Conservation (phyloP, 2,329 filamentous ascomycete genomes). For the Alternaria consortialis region DNA sequence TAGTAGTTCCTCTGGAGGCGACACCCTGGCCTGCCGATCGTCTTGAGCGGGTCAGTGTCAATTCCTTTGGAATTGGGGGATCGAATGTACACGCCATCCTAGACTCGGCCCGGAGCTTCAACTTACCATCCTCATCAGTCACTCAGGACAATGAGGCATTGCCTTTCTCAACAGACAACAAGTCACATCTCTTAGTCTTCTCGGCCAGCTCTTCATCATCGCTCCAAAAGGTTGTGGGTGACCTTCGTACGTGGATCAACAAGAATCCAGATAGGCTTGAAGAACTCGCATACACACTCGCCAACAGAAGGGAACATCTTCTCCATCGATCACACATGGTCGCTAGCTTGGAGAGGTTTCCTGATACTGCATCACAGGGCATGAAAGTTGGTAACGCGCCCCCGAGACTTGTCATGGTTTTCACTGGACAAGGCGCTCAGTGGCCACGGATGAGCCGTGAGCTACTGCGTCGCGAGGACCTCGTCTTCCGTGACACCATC, state of each 20-base stretch:
- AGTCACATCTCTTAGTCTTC: constrained; percentile 21
- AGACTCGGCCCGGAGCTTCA: constrained; percentile 13
- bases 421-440: constrained; percentile 39
- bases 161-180: neutral
- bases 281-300: constrained; percentile 29
- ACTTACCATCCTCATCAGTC: neutral
- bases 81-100: constrained; percentile 26
- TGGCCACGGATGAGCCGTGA: constrained; percentile 30
- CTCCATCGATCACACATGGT: constrained; percentile 21
- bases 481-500: constrained; percentile 8
- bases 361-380: neutral
- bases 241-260: constrained; percentile 2
- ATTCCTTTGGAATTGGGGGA: constrained; percentile 24
- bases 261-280: neutral
- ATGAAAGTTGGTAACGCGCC: neutral
- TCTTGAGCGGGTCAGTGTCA: constrained; percentile 20
- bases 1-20: constrained; percentile 20
- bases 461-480: constrained; percentile 9
- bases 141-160: neutral
- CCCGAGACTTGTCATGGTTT: constrained; percentile 25
- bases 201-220: constrained; percentile 29
- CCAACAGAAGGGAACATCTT: constrained; percentile 18
- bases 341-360: neutral
- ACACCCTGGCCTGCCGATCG: constrained; percentile 15
- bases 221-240: constrained; percentile 6